Evolutionary conservation across 768 basidiomycete species (phyloP).

Genomic region (Tricholoma saponaceum): DNA sequence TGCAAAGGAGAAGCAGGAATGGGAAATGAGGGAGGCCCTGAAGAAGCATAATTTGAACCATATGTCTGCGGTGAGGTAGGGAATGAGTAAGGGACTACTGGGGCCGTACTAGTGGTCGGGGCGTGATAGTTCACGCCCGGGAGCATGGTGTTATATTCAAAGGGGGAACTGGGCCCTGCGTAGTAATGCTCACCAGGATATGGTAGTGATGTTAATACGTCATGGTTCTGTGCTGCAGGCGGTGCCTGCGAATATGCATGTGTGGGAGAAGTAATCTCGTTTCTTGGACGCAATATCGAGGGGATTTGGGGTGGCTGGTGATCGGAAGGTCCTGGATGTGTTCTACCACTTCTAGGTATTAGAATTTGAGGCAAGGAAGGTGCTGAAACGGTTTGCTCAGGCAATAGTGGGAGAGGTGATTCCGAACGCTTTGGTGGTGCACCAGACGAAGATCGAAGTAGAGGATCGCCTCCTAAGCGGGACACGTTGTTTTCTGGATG

Average conservation of each 20-base stretch:
- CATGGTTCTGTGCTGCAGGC: not conserved
- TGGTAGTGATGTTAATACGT: not conserved
- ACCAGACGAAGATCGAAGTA: constrained; percentile 16
- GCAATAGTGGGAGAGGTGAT: constrained; percentile 38
- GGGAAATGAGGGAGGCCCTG: constrained; percentile 24
- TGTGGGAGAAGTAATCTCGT: not conserved
- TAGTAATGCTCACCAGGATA: not conserved
- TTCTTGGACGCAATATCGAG: constrained; percentile 5
- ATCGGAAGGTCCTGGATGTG: not conserved
- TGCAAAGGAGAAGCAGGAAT: constrained; percentile 22
- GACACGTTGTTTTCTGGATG: constrained; percentile 2
- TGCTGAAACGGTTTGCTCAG: constrained; percentile 17
- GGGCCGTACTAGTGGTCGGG: not conserved
- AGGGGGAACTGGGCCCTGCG: not conserved
- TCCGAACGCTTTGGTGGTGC: constrained; percentile 19
- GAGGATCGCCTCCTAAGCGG: not conserved
- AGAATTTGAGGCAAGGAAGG: constrained; percentile 17
- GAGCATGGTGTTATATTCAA: not conserved
- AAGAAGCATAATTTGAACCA: constrained; percentile 1
- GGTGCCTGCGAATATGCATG: not conserved
- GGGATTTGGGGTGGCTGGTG: constrained; percentile 13
- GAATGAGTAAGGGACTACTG: not conserved
- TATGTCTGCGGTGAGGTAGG: constrained; percentile 2
- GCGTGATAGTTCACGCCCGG: not conserved
- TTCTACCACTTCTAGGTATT: constrained; percentile 15